Base-by-base conservation (phyloP, 2,329 filamentous ascomycete genomes). In the Corinectria fuckeliana region DNA sequence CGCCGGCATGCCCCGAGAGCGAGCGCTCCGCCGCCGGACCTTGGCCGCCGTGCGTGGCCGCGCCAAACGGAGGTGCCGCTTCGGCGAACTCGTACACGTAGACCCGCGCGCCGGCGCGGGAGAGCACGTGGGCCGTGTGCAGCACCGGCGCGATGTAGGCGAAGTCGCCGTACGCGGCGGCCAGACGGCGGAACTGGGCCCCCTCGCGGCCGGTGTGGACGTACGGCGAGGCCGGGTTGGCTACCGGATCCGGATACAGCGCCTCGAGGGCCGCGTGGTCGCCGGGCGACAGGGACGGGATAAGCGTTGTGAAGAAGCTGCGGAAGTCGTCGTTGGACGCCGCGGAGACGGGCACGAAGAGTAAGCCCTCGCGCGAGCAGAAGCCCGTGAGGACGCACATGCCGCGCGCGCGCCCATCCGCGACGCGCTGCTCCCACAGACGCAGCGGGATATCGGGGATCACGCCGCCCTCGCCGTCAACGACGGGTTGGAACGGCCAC, bases 401-500 rank as follows among this genome's bases (percentile, higher is more conserved):
- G 11, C 11, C 26, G 28, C 13, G 14, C 1, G 53, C 56, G 6
- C 59, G 16, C 2, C 51, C 57, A 34, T 63, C 51, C 2, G 38
- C 39, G 2, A 56, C n/a, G 20, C 57, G 57, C 39, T 48, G 39
- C 30, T 56, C 32, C 57, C 57, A 60, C 23, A 60, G 47, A 11
- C 45, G 47, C 3, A 60, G 4, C 11, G 57, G 57, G 6, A 32
- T 21, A 4, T 81, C 78, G 2, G 81, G 78, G 52, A 91, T 85
- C 13, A 88, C 72, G 11, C 83, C 52, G 14, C 21, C 52, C 16
- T 39, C 30, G 18, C 45, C 50, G n/a, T 60, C 81, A 56, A 91
- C 83, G 32, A 88, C 85, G 7, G 89, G 89, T 67, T 91, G 89
- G 75, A 91, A 92, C 1, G 90, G 80, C 85, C 85, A 88, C 25